phyloP scores from a whole-genome alignment of 78 protist genomes.

The Dictyostelium citrinum region DNA sequence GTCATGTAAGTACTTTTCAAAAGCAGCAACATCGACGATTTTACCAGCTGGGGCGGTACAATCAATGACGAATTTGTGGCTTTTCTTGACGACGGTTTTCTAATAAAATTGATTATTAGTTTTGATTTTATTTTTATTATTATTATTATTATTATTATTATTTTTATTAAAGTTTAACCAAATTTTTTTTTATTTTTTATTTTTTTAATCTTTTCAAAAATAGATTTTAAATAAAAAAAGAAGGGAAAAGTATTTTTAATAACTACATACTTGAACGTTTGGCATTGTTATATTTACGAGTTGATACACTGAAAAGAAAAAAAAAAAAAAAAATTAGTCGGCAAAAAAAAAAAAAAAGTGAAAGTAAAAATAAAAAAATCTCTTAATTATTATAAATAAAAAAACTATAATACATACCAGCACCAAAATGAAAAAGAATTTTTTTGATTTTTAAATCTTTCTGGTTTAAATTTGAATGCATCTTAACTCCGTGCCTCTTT shows the following conservation, averaged over 20 bases:
- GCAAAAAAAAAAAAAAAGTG: background rate
- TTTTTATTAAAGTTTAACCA: background rate
- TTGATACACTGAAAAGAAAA: background rate
- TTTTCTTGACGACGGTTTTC: slow-evolving; percentile 28
- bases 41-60: slow-evolving; percentile 72
- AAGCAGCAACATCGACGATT: slow-evolving; percentile 70
- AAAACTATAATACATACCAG: too few relatives aligned
- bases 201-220: too few relatives aligned
- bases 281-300: background rate
- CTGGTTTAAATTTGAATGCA: slow-evolving; percentile 17
- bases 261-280: background rate
- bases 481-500: background rate
- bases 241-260: background rate
- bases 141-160: background rate
- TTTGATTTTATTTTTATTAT: too few relatives aligned
- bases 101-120: too few relatives aligned
- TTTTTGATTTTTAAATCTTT: background rate
- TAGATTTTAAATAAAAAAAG: too few relatives aligned
- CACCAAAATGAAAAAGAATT: background rate
- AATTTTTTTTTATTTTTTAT: too few relatives aligned
- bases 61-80: slow-evolving; percentile 65
- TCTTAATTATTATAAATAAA: too few relatives aligned
- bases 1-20: slow-evolving; percentile 66
- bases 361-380: too few relatives aligned
- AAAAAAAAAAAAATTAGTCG: background rate